These are phyloP conservation scores for Yamadazyma philogaea DNA, from an alignment of 805 yeast species.

Conservation along the genomic window DNA sequence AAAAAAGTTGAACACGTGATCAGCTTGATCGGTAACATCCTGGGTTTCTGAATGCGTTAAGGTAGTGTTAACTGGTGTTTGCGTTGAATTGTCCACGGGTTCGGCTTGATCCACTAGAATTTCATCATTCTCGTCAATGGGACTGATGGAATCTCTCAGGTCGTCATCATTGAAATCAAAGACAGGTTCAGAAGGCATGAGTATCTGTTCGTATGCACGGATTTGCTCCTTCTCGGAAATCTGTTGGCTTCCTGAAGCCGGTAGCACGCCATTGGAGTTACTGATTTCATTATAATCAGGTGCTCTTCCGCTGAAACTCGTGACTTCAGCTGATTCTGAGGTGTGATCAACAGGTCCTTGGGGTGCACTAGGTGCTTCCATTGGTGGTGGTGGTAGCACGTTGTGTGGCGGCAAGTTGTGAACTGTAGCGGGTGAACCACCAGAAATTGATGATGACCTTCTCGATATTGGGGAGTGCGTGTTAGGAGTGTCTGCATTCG, in stretches of 20 bases:
- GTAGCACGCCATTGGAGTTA: constrained; percentile 6
- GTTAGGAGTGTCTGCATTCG: constrained; percentile 3
- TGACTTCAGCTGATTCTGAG: constrained; percentile 19
- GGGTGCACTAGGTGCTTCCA: not conserved
- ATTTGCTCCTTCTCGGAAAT: constrained; percentile 58
- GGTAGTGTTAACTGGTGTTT: not conserved
- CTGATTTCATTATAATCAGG: constrained; percentile 27
- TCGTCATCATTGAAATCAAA: constrained; percentile 20
- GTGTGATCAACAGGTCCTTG: constrained; percentile 14
- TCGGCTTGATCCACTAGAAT: constrained; percentile 1
- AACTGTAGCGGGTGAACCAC: constrained; percentile 6
- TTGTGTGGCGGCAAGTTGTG: not conserved
- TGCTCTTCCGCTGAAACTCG: constrained; percentile 19
- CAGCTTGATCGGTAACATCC: not conserved
- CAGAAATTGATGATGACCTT: constrained; percentile 9
- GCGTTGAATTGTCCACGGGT: not conserved
- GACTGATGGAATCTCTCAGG: constrained; percentile 21
- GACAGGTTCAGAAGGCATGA: constrained; percentile 57
- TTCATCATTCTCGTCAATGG: constrained; percentile 15
- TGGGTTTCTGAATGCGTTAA: not conserved
- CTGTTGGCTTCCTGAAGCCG: constrained; percentile 16
- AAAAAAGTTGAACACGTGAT: not conserved
- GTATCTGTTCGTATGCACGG: constrained; percentile 51
- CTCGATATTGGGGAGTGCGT: constrained; percentile 2
- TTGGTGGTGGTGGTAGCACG: not conserved